Evolutionary conservation across 2,329 filamentous ascomycete genomes (phyloP).

Genomic region (Chalaropsis thielavioides): DNA sequence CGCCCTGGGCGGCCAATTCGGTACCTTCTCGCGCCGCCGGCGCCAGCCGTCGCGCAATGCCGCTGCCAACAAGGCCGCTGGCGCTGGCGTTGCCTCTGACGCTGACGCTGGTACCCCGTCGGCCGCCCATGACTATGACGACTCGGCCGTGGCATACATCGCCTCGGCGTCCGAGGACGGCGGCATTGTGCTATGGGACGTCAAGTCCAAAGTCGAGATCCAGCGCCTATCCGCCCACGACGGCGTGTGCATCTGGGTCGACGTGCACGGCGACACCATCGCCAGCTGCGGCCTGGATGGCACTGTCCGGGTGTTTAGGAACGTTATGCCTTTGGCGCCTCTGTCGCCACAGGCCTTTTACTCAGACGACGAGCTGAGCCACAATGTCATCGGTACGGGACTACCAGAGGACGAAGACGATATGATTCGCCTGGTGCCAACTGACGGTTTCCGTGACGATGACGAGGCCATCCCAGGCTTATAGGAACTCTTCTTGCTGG

Average conservation of each 20-base stretch:
- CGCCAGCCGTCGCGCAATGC: conserved; percentile 14
- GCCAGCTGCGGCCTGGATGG: conserved; percentile 43
- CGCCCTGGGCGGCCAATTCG: conserved; percentile 75
- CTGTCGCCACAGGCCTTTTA: not conserved
- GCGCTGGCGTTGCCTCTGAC: too few species aligned
- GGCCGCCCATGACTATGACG: not conserved
- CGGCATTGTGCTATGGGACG: conserved; percentile 76
- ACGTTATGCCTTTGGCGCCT: not conserved
- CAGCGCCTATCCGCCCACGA: conserved; percentile 46
- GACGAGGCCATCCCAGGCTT: not conserved
- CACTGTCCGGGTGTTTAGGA: conserved; percentile 34
- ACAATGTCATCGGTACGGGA: not conserved
- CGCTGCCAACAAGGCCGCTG: conserved; percentile 5
- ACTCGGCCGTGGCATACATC: conserved; percentile 41
- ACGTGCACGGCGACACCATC: conserved; percentile 42
- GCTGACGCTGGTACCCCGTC: not conserved
- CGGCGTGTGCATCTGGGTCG: conserved; percentile 52
- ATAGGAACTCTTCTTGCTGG: not conserved
- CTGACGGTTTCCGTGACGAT: not conserved
- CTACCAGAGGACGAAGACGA: not conserved
- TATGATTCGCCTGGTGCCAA: not conserved
- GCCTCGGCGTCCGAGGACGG: conserved; percentile 82
- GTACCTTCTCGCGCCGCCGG: conserved; percentile 31
- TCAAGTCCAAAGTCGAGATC: conserved; percentile 67
- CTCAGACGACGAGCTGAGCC: not conserved